A percentile compares a stretch with the other conserved stretches of the same genome.
These are phyloP conservation scores for Adansonia grandidieri DNA, from an alignment of 441 rosid species.

Conservation along the genomic window DNA sequence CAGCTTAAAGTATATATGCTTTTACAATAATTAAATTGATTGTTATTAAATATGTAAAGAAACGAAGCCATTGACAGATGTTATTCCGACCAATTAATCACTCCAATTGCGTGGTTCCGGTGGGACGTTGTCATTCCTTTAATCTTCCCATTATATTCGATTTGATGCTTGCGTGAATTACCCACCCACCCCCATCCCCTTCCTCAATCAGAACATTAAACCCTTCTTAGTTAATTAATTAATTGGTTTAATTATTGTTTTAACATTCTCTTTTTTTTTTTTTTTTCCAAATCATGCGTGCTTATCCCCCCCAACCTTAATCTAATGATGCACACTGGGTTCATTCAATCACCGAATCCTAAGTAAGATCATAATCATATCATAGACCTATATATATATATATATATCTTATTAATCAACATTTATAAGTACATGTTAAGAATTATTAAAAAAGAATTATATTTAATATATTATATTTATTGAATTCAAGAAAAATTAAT, in stretches of 20 bases:
- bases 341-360: not conserved
- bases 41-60: too few relatives aligned
- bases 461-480: too few relatives aligned
- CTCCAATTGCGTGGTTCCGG: slow-evolving; percentile 29
- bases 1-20: slow-evolving; percentile 58
- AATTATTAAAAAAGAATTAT: too few relatives aligned
- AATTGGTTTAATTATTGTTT: not conserved
- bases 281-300: not conserved
- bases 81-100: slow-evolving; percentile 27
- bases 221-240: not conserved
- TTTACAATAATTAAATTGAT: not conserved
- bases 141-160: slow-evolving; percentile 19
- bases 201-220: not conserved
- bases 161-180: slow-evolving; percentile 44
- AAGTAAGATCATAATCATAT: not conserved
- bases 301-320: not conserved
- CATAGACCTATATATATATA: not conserved
- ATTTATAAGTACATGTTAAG: too few relatives aligned
- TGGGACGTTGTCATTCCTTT: slow-evolving; percentile 29
- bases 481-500: too few relatives aligned
- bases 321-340: not conserved
- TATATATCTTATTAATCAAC: not conserved
- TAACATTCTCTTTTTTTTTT: not conserved
- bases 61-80: slow-evolving; percentile 3
- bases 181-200: not conserved